These are phyloP conservation scores for Cucurbita pepo DNA, from an alignment of 306 rosid genomes.

Conservation along the genomic window DNA sequence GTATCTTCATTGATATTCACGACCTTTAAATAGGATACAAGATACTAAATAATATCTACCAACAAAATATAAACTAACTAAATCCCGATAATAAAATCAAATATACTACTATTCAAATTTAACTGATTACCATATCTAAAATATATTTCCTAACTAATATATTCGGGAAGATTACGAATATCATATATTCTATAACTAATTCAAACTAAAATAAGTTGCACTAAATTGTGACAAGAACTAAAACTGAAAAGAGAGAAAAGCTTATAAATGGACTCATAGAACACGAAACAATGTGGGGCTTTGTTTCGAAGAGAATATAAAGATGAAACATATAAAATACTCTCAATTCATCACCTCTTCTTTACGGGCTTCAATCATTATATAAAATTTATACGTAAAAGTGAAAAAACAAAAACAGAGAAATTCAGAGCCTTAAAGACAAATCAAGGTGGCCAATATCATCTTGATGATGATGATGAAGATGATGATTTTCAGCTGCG, in stretches of 20 bases:
- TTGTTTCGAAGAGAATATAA: not conserved
- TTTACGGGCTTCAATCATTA: not conserved
- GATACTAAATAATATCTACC: too few relatives aligned
- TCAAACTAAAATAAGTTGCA: too few relatives aligned
- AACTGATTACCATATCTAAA: too few relatives aligned
- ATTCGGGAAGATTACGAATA: too few relatives aligned
- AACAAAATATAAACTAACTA: too few relatives aligned
- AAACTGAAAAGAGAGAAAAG: not conserved
- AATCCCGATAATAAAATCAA: too few relatives aligned
- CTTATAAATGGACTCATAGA: not conserved
- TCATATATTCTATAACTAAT: too few relatives aligned
- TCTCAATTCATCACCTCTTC: not conserved
- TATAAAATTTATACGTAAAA: not conserved
- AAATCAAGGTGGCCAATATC: conserved; percentile 61
- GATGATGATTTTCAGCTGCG: conserved; percentile 8
- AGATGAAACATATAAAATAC: not conserved
- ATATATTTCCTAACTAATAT: too few relatives aligned
- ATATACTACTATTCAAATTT: too few relatives aligned
- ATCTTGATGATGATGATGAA: conserved; percentile 22
- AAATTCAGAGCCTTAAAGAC: conserved; percentile 59
- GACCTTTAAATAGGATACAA: too few relatives aligned
- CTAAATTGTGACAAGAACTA: too few relatives aligned
- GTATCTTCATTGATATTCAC: too few relatives aligned
- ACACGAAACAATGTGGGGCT: not conserved
- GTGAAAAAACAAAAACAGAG: not conserved